Evolutionary conservation across 176 grass and related monocot species (phyloP).

Genomic region (Oryza nivara): DNA sequence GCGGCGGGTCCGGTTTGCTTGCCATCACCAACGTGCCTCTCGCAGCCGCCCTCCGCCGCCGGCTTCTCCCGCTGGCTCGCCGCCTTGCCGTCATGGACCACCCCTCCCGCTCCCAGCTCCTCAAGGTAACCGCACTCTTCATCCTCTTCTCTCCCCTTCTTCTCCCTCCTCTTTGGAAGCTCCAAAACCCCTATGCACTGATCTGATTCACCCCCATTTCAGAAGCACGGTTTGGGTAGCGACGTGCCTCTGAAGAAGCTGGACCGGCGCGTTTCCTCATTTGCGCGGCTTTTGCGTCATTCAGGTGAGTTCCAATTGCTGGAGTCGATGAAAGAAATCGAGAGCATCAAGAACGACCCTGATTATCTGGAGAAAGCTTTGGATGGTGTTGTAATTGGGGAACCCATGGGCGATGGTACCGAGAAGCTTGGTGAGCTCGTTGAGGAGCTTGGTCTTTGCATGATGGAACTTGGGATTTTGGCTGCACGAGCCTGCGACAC

Average conservation of each 20-base stretch:
- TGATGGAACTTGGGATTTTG: slow-evolving; percentile 84
- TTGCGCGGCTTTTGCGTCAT: slow-evolving; percentile 54
- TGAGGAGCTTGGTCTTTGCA: slow-evolving; percentile 64
- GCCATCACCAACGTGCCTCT: slow-evolving; percentile 53
- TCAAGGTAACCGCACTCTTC: slow-evolving; percentile 52
- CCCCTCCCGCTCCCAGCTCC: slow-evolving; percentile 47
- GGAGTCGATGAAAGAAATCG: background rate
- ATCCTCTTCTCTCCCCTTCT: background rate
- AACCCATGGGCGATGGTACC: slow-evolving; percentile 39
- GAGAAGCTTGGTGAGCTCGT: slow-evolving; percentile 53
- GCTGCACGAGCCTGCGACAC: slow-evolving; percentile 76
- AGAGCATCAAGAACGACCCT: background rate
- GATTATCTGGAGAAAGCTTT: background rate
- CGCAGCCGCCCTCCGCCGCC: slow-evolving; percentile 47
- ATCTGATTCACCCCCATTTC: slow-evolving; percentile 31
- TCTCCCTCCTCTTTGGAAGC: background rate
- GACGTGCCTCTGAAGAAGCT: slow-evolving; percentile 81
- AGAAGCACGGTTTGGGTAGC: slow-evolving; percentile 89
- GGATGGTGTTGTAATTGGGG: background rate
- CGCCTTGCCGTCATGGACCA: slow-evolving; percentile 68
- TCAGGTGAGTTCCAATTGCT: slow-evolving; percentile 22
- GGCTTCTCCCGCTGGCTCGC: slow-evolving; percentile 68
- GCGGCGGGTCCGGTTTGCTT: slow-evolving; percentile 62
- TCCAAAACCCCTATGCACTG: slow-evolving; percentile 1
- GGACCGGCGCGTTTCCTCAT: slow-evolving; percentile 66